Evolutionary conservation across 2,329 filamentous ascomycete species (phyloP), one percentile per base, ranked within the genome.

Genomic region (Bimuria novae-zelandiae): DNA sequence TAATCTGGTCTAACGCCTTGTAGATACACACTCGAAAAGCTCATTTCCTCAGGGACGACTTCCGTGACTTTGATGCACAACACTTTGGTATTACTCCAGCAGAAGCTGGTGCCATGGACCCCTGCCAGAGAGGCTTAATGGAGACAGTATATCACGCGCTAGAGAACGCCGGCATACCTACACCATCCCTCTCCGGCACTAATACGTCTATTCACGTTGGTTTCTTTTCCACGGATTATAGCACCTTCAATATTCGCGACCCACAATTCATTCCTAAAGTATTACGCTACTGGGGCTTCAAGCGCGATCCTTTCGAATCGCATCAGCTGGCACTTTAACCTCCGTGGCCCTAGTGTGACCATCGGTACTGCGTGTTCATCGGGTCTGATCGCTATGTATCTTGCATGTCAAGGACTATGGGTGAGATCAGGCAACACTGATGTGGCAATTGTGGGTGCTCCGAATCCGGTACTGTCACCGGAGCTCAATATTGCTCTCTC

Each of bases 311-410:
- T 57, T 2, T 33, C 55, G 3, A 67, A 67, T 32, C 48, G 63
- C 6, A 11, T 66, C 14, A 66, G 63, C 23, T 64, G 59, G 60
- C 59, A 63, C n/a, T 71, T 64, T 29, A 55, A 70, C 30, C 57
- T 69, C 1, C 49, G 47, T 6, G 68, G 68, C 1, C 55, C 67
- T 0, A 64, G 61, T 17, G 42, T 70, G 43, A 64, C 61, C 0
- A 35, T 71, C 8, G 64, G 70, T 25, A 70, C 68, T 10, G 67
- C 66, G 4, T 71, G 68, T 35, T 70, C 68, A 3, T 42, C 52
- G 64, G 1, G 63, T 62, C 4, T 65, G 60, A 17, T 27, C 10
- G 3, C 37, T 40, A 17, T 7, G 19, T 8, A 25, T 17, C n/a
- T 40, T 23, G 17, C 37, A 25, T n/a, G n/a, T n/a, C n/a, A n/a